A percentile compares a stretch with the other conserved stretches of the same genome.
phyloP scores from a whole-genome alignment of 2,329 filamentous ascomycete genomes.

The Gnomoniopsis smithogilvyi region DNA sequence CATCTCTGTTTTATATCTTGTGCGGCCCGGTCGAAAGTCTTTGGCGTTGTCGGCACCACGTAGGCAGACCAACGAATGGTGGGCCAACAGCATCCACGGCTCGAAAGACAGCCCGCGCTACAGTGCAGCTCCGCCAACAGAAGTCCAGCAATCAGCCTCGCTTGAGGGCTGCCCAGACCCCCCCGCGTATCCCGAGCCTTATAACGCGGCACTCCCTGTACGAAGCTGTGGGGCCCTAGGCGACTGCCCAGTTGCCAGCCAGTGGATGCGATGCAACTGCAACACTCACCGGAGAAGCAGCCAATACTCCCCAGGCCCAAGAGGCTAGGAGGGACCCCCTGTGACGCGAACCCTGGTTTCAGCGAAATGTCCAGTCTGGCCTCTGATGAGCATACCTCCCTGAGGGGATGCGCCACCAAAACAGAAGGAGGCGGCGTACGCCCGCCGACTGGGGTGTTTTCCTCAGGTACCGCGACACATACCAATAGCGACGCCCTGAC shows the following conservation, averaged over 20 bases:
- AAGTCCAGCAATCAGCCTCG: background rate
- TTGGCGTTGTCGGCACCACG: background rate
- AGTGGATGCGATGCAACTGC: background rate
- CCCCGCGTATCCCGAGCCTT: background rate
- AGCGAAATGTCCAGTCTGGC: background rate
- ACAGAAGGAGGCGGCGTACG: slow-evolving; percentile 3
- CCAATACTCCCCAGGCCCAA: background rate
- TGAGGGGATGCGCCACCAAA: background rate
- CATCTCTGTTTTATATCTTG: background rate
- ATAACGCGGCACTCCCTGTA: too few relatives aligned
- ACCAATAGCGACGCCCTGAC: slow-evolving; percentile 1
- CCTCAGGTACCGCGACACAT: slow-evolving; percentile 12
- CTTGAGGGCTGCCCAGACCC: background rate
- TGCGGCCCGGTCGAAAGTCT: background rate
- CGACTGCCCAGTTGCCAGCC: background rate
- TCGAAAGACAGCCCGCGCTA: slow-evolving; percentile 2
- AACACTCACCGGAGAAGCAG: background rate
- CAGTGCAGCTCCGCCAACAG: background rate
- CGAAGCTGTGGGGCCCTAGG: background rate
- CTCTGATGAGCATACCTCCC: background rate
- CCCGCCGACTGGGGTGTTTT: background rate
- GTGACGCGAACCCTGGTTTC: background rate
- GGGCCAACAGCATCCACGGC: background rate
- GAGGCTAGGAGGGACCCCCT: background rate
- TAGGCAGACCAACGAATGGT: background rate